Conservation (phyloP, 2,329 filamentous ascomycete genomes). For the Monilinia laxa region DNA sequence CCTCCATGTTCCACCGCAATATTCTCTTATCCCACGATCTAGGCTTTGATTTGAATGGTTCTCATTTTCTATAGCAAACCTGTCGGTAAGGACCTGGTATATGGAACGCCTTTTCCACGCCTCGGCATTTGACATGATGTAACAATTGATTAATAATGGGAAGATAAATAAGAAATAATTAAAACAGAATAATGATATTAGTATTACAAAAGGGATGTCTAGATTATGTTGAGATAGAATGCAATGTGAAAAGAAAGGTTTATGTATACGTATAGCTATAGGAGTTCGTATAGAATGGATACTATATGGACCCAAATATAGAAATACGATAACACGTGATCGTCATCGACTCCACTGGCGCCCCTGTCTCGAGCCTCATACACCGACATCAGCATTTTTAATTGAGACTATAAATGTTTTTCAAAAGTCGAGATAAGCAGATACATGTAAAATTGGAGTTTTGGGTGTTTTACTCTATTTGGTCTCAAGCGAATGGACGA, state of each 20-base stretch:
- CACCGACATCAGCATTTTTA: too few relatives aligned
- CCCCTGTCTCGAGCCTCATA: not conserved
- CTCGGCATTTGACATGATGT: slow-evolving; percentile 19
- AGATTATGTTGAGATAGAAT: not conserved
- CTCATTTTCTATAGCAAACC: slow-evolving; percentile 41
- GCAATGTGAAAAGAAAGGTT: not conserved
- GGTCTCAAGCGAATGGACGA: too few relatives aligned
- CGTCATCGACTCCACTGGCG: not conserved
- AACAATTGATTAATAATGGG: slow-evolving; percentile 3
- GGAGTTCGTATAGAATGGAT: not conserved
- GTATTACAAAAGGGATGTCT: not conserved
- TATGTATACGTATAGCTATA: not conserved
- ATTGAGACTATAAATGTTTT: too few relatives aligned
- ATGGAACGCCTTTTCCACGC: slow-evolving; percentile 43
- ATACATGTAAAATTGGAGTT: too few relatives aligned
- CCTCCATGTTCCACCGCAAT: slow-evolving; percentile 49
- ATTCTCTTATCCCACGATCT: slow-evolving; percentile 29
- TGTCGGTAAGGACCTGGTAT: slow-evolving; percentile 46
- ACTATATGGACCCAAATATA: not conserved
- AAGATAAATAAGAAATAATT: not conserved
- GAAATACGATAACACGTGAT: not conserved
- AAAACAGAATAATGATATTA: not conserved
- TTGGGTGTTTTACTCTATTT: too few relatives aligned
- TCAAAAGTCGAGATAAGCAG: too few relatives aligned
- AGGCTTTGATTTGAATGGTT: not conserved